Evolutionary conservation across 2,329 filamentous ascomycete species (phyloP), one percentile per base, ranked within the genome.

Genomic region (Ophiostoma tasmaniense): DNA sequence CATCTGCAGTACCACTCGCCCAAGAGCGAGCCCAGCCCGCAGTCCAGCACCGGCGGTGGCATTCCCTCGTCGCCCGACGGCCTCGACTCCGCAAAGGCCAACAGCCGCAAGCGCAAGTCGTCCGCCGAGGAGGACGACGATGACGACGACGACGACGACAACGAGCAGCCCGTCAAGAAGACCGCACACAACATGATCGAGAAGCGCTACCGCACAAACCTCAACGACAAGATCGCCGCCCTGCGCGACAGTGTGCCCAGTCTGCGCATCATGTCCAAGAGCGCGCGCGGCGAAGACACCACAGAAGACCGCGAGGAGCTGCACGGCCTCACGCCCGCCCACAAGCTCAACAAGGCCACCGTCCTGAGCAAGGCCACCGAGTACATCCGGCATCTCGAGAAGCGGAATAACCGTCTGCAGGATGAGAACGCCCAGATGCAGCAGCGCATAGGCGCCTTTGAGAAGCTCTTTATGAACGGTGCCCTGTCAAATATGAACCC

Each of bases 171-270:
- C 35, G 75, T 82, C 70, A 97, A 97, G 83, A 97, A 97, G 84
- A 96, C 93, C 39, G 93, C 94, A 1, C 94, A 98, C 80, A 98
- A 97, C 79, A 95, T 98, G 85, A 97, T 98, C 72, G 94, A 98
- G 80, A 98, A 97, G 83, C 84, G 94, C 73, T 98, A 98, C 78
- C 89, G 94, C 74, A 97, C 92, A 68, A 98, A 98, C 76, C 84
- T 98, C 69, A 98, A 98, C 76, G 94, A 97, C 77, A 98, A 98
- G 81, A 98, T 98, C 74, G 90, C 93, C 64, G 93, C 93, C 70
- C 81, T 98, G 71, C 86, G 93, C 74, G 93, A 97, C 77, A 96
- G 92, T 75, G 93, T 98, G 17, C 94, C 94, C 1, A 96, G 91
- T 77, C 81, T 98, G 69, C 88, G 93, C 66, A 91, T 93, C 74